These are phyloP conservation scores for Psilocybe subaeruginosa DNA, from an alignment of 768 basidiomycete genomes.

Conservation along the genomic window DNA sequence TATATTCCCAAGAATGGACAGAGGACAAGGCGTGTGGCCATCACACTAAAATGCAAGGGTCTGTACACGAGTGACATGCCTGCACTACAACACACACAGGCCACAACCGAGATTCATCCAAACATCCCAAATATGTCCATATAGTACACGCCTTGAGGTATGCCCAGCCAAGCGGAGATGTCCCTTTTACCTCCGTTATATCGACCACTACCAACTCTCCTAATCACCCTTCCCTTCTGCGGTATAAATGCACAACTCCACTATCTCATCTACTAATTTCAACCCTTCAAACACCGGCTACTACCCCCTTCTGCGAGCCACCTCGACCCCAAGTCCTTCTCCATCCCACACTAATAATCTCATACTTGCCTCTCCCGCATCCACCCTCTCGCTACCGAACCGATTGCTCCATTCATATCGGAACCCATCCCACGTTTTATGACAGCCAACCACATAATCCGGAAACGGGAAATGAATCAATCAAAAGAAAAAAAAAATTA, in stretches of 20 bases:
- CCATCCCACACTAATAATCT: not conserved
- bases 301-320: not conserved
- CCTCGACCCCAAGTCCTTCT: not conserved
- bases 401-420: not conserved
- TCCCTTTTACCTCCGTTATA: constrained; percentile 34
- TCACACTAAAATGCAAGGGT: constrained; percentile 22
- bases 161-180: constrained; percentile 31
- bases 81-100: constrained; percentile 11
- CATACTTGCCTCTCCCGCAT: too few species aligned
- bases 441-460: not conserved
- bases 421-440: not conserved
- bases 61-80: constrained; percentile 30
- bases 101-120: constrained; percentile 17
- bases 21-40: constrained; percentile 33
- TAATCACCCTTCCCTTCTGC: not conserved
- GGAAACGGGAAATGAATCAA: not conserved
- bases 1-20: constrained; percentile 29
- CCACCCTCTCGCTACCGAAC: constrained; percentile 13
- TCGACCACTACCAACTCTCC: not conserved
- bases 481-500: too few species aligned
- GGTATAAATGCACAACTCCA: not conserved
- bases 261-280: not conserved
- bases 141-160: constrained; percentile 1
- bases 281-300: not conserved
- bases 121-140: not conserved